These are phyloP conservation scores for Pseudophaeomoniella oleicola DNA, from an alignment of 2,329 filamentous ascomycete species.

Conservation along the genomic window DNA sequence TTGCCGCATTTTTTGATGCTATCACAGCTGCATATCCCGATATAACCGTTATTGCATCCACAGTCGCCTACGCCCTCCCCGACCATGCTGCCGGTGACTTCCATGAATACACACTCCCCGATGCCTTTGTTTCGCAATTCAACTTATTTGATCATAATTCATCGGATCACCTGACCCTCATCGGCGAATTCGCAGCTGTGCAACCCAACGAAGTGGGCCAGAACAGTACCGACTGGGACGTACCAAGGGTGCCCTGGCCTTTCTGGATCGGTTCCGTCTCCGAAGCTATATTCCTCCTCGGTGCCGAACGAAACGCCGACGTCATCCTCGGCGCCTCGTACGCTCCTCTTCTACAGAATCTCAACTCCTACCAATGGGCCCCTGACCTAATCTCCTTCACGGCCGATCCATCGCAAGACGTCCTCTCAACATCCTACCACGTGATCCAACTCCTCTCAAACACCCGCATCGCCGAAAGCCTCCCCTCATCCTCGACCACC, in stretches of 20 bases:
- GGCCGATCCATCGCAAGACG: slow-evolving; percentile 13
- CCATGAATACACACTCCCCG: slow-evolving; percentile 37
- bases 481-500: slow-evolving; percentile 24
- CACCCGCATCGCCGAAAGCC: slow-evolving; percentile 28
- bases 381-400: slow-evolving; percentile 20
- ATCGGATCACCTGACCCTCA: slow-evolving; percentile 14
- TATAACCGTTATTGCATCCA: slow-evolving; percentile 39
- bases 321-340: slow-evolving; percentile 21
- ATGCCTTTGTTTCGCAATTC: slow-evolving; percentile 36
- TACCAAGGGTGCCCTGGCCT: slow-evolving; percentile 27
- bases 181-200: slow-evolving; percentile 17
- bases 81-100: slow-evolving; percentile 31
- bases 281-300: slow-evolving; percentile 51
- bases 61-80: slow-evolving; percentile 14
- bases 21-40: slow-evolving; percentile 41
- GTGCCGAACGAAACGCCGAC: slow-evolving; percentile 25
- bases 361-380: slow-evolving; percentile 18
- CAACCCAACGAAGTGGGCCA: slow-evolving; percentile 24
- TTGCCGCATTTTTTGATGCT: slow-evolving; percentile 43
- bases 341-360: slow-evolving; percentile 22
- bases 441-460: slow-evolving; percentile 22
- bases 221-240: slow-evolving; percentile 24
- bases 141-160: slow-evolving; percentile 38
- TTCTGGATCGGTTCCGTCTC: slow-evolving; percentile 46
- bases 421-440: slow-evolving; percentile 18